These are phyloP conservation scores for Kalaharituber pfeilii DNA, from an alignment of 2,329 filamentous ascomycete species.

Conservation along the genomic window DNA sequence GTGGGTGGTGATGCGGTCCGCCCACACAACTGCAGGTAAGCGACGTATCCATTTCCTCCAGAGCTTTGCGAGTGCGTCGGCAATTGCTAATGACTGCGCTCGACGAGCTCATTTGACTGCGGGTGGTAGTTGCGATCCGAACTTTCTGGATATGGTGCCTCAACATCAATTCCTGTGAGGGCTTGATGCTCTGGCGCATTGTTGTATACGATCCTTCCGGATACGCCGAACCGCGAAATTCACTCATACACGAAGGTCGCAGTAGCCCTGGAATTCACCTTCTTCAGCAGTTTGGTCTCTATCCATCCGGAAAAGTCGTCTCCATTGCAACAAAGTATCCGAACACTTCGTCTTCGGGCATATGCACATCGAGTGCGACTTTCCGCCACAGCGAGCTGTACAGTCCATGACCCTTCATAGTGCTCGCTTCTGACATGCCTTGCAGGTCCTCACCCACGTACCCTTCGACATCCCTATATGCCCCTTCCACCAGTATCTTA, in stretches of 20 bases:
- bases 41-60: neutral
- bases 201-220: neutral
- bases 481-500: neutral
- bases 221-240: neutral
- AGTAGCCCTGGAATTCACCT: neutral
- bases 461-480: neutral
- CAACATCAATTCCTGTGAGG: too few relatives aligned
- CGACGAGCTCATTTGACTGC: neutral
- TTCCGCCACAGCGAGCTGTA: neutral
- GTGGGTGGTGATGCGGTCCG: too few relatives aligned
- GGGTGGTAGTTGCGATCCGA: neutral
- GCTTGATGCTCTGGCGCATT: neutral
- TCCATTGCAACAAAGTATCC: neutral
- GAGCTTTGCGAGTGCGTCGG: neutral
- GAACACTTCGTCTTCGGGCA: neutral
- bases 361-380: neutral
- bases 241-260: neutral
- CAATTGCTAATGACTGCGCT: neutral
- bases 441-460: neutral
- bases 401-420: too few relatives aligned
- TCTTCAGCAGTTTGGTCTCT: neutral
- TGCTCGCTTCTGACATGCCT: neutral
- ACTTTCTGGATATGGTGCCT: neutral
- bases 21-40: neutral
- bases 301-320: neutral